phyloP scores from a whole-genome alignment of 352 stramenopile species.

The Phytopythium boreale region DNA sequence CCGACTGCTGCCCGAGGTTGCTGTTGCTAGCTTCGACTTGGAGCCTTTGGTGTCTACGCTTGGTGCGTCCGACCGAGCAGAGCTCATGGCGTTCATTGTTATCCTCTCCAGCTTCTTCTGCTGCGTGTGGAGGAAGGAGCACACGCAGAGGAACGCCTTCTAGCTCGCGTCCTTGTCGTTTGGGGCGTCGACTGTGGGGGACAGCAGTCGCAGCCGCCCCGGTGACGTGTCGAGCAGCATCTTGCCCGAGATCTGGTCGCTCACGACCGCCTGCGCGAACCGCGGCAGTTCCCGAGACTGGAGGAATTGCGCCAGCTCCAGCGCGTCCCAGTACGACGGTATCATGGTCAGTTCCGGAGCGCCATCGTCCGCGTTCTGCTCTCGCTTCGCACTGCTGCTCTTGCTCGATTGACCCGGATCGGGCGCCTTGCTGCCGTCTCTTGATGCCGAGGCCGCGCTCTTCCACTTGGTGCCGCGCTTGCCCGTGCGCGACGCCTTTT shows the following conservation, averaged over 20 bases:
- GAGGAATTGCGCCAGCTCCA: slow-evolving; percentile 61
- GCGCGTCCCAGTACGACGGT: slow-evolving; percentile 49
- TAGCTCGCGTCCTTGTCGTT: slow-evolving; percentile 36
- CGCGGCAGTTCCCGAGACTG: slow-evolving; percentile 39
- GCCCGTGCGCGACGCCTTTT: slow-evolving; percentile 39
- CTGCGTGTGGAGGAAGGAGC: slow-evolving; percentile 39
- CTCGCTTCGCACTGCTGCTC: background rate
- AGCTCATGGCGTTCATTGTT: background rate
- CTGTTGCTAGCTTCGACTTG: background rate
- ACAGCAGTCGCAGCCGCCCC: slow-evolving; percentile 40
- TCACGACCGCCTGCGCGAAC: slow-evolving; percentile 50
- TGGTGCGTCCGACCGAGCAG: background rate
- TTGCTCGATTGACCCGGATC: background rate
- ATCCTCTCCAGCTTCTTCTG: slow-evolving; percentile 32
- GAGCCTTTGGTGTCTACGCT: background rate
- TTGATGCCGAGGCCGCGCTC: slow-evolving; percentile 24
- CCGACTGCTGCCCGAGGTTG: background rate
- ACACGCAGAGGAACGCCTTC: slow-evolving; percentile 43
- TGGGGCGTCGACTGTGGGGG: slow-evolving; percentile 18
- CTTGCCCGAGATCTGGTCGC: slow-evolving; percentile 63
- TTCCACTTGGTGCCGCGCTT: slow-evolving; percentile 66
- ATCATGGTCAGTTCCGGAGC: slow-evolving; percentile 18
- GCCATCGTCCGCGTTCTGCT: background rate
- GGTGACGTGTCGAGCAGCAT: slow-evolving; percentile 44
- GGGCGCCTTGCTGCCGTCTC: slow-evolving; percentile 8